phyloP scores from a whole-genome alignment of 306 rosid genomes.

The Ceratonia siliqua region DNA sequence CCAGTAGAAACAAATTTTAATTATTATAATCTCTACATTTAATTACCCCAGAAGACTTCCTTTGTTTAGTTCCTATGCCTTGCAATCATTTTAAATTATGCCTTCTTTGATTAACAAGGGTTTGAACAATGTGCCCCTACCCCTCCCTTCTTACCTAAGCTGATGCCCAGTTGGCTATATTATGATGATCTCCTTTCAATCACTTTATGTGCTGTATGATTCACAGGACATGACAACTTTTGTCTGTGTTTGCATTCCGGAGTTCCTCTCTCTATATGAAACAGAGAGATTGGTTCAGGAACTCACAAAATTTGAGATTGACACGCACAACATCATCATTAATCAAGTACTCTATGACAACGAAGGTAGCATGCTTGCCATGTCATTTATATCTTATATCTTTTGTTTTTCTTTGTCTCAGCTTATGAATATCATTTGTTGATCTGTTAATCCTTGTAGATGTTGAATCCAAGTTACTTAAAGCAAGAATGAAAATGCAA shows the following conservation, averaged over 20 bases:
- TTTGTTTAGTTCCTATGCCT: not conserved
- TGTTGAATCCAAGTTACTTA: conserved; percentile 82
- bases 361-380: conserved; percentile 59
- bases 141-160: not conserved
- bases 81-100: not conserved
- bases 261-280: conserved; percentile 95
- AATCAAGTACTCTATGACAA: conserved; percentile 90
- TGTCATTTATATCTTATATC: not conserved
- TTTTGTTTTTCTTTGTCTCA: not conserved
- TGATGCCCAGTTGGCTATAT: not conserved
- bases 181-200: conserved; percentile 11
- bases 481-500: conserved; percentile 99
- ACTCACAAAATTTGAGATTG: conserved; percentile 92
- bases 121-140: not conserved
- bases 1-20: not conserved
- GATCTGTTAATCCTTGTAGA: conserved; percentile 45
- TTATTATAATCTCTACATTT: not conserved
- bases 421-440: not conserved
- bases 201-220: conserved; percentile 22
- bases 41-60: not conserved
- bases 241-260: conserved; percentile 97
- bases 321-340: conserved; percentile 93
- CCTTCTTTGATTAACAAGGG: not conserved
- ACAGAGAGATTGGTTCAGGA: conserved; percentile 99
- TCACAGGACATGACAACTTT: conserved; percentile 97